phyloP scores from a whole-genome alignment of 768 basidiomycete species.

The Tylopilus subfusipes region DNA sequence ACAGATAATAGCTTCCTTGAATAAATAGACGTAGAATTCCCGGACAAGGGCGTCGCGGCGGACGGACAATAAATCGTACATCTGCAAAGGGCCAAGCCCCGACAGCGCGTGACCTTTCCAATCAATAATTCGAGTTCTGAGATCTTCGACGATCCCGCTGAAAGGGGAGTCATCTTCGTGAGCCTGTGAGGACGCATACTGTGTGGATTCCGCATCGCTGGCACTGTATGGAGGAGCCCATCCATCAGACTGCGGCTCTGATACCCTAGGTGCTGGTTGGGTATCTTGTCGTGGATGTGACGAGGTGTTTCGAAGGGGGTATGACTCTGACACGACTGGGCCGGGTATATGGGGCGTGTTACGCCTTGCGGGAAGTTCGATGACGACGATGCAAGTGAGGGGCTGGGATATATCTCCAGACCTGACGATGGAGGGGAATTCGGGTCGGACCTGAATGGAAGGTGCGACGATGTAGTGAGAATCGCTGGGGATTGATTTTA shows the following conservation, averaged over 20 bases:
- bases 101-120: constrained; percentile 95
- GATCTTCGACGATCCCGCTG: constrained; percentile 79
- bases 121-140: constrained; percentile 86
- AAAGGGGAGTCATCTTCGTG: constrained; percentile 73
- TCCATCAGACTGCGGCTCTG: constrained; percentile 24
- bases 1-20: constrained; percentile 97
- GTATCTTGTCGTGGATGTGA: constrained; percentile 21
- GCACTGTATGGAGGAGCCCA: constrained; percentile 27
- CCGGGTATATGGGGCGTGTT: constrained; percentile 48
- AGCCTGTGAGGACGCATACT: constrained; percentile 18
- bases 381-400: constrained; percentile 88
- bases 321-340: constrained; percentile 49
- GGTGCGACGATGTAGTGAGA: constrained; percentile 82
- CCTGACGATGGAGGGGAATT: constrained; percentile 80
- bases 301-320: constrained; percentile 31
- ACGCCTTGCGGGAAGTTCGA: constrained; percentile 85
- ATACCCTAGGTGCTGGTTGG: constrained; percentile 8
- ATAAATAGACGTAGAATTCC: constrained; percentile 95
- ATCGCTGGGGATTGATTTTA: constrained; percentile 46
- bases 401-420: constrained; percentile 70
- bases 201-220: constrained; percentile 34
- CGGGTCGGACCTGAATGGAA: constrained; percentile 89
- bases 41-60: constrained; percentile 85
- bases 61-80: constrained; percentile 89
- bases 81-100: constrained; percentile 82